Evolutionary conservation across 164 flowering plant genomes (phyloP), one percentile per base, ranked within the genome.

Genomic region (Magnolia officinalis): DNA sequence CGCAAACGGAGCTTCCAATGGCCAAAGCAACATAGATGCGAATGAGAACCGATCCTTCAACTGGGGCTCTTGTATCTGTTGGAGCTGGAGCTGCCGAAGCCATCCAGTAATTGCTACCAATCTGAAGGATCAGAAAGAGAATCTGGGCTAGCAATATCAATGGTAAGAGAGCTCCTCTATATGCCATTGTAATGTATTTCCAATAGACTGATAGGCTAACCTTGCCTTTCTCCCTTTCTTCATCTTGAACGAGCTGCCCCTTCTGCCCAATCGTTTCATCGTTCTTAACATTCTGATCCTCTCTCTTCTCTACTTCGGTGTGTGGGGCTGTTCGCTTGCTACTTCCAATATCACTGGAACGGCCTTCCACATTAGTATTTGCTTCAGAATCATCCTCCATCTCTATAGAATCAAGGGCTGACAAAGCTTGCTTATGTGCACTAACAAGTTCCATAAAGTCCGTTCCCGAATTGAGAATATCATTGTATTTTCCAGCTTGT

Each of bases 21-120:
- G 96, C 87, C 82, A 95, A 83, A 70, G 81, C 86, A 50, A 89
- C 85, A 81, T 91, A 95, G 14, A 95, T 96, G 64, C 79, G 19
- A 23, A 93, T 76, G 5, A 91, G 88, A 11, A 83, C 84, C 8
- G 83, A 79, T 74, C 74, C 75, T 6, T 29, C 50, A 55, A 91
- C 95, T 2, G 82, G 59, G 70, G 96, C 84, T 76, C 81, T 16
- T 8, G 7, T 82, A 77, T 86, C 90, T 71, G 76, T 76, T 8
- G 97, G 88, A 6, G 85, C 86, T 2, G 98, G 98, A 79, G 90
- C 82, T 49, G 93, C 97, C 95, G 87, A 91, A 55, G 96, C 95
- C 96, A 96, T 96, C 99, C 99, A 96, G 67, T 91, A 96, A 75
- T 93, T 93, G 84, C 99, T 92, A 65, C 86, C 92, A 71, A 93